Evolutionary conservation across 2,329 filamentous ascomycete species (phyloP), one percentile per base, ranked within the genome.

Genomic region (Fusarium ambrosium): DNA sequence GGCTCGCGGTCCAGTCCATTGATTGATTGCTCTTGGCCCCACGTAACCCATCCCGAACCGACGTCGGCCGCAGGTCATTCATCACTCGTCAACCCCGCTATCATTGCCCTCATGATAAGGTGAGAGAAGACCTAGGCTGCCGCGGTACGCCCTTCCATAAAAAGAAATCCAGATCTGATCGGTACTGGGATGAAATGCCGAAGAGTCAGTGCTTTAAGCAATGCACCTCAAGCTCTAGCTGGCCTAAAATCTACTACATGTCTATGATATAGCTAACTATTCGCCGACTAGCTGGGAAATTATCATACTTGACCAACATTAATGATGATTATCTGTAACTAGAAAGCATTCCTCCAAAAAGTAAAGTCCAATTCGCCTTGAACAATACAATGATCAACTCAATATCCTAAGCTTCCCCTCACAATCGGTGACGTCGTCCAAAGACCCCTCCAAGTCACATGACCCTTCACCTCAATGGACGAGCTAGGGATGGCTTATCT

Each of bases 1-100:
- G 64, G 74, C 66, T 76, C 62, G 72, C 72, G 72, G 72, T 56
- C 70, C 65, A 62, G 43, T 56, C 53, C 53, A 56, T 64, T 51
- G 16, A 53, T 53, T 53, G 48, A 53, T 53, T 65, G 58, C 55
- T 64, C 48, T 59, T 77, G 78, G 78, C 79, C 79, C 79, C 79
- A 80, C 79, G 79, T 75, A 72, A 73, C 64, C 71, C 43, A 48
- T 48, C 22, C 43, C 27, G 32, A 53, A 53, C 48, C 69, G 75
- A 74, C 68, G 71, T 79, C 76, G 75, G 76, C 70, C 65, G 61
- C 64, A 61, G 76, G 69, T 66, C 70, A 66, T 66, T 53, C 72
- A 61, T 59, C 53, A 62, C 59, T 64, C 34, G 14, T 59, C 51
- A 70, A 74, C 77, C 76, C 77, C 76, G 73, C 77, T 60, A 34